Evolutionary conservation across 1,139 yeast species (phyloP).

Genomic region (Candida glucosophila): DNA sequence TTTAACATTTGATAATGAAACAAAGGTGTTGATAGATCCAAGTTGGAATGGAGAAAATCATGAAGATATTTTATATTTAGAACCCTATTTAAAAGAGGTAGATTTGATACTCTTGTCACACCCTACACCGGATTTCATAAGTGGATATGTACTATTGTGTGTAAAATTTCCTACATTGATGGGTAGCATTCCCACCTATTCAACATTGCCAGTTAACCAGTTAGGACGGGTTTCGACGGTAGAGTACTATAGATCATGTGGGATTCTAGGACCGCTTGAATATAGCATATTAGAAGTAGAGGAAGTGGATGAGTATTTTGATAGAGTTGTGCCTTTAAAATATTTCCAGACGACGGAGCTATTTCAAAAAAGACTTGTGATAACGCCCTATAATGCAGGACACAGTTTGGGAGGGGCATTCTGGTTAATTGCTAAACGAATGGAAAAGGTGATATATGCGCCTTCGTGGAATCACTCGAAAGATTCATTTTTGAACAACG

Average conservation of each 20-base stretch:
- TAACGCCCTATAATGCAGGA: constrained; percentile 88
- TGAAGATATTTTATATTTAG: constrained; percentile 35
- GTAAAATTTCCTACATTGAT: constrained; percentile 52
- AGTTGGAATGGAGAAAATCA: constrained; percentile 53
- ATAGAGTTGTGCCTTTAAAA: constrained; percentile 58
- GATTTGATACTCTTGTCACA: constrained; percentile 77
- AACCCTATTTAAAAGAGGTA: constrained; percentile 37
- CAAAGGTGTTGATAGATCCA: constrained; percentile 60
- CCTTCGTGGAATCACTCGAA: constrained; percentile 94
- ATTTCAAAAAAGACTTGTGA: constrained; percentile 49
- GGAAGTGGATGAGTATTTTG: constrained; percentile 77
- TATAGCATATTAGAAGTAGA: constrained; percentile 55
- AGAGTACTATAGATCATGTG: constrained; percentile 66
- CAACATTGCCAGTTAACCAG: constrained; percentile 83
- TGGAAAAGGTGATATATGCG: constrained; percentile 78
- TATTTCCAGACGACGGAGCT: constrained; percentile 70
- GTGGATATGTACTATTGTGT: constrained; percentile 70
- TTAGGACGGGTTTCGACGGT: constrained; percentile 80
- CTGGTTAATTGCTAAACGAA: constrained; percentile 69
- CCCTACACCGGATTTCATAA: constrained; percentile 70
- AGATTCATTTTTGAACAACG: constrained; percentile 75
- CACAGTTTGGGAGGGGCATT: constrained; percentile 88
- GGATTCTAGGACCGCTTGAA: constrained; percentile 67
- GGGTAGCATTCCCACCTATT: constrained; percentile 64
- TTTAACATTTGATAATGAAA: constrained; percentile 35